These are phyloP conservation scores for Diplodia corticola DNA, from an alignment of 2,329 filamentous ascomycete genomes.

Conservation along the genomic window DNA sequence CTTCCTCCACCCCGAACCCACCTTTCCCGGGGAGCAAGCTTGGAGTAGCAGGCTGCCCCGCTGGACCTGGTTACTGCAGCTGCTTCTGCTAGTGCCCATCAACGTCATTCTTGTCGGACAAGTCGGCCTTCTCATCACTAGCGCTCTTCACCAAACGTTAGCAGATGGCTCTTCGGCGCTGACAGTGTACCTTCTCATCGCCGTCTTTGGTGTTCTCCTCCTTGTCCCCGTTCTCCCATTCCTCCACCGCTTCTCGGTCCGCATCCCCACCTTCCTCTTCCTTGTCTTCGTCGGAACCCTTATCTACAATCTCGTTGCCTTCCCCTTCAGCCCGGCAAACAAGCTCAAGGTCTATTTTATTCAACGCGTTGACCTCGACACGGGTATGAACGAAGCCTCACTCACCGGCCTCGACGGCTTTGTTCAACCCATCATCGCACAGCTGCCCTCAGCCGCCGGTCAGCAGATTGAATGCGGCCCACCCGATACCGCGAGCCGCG, in stretches of 20 bases:
- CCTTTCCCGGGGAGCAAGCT: slow-evolving; percentile 62
- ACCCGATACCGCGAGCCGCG: slow-evolving; percentile 44
- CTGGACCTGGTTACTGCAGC: slow-evolving; percentile 87
- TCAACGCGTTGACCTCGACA: slow-evolving; percentile 74
- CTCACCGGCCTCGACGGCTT: slow-evolving; percentile 40
- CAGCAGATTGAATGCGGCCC: slow-evolving; percentile 49
- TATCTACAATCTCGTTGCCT: slow-evolving; percentile 81
- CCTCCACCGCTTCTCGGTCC: slow-evolving; percentile 80
- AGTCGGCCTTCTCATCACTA: slow-evolving; percentile 69
- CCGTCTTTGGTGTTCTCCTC: slow-evolving; percentile 67
- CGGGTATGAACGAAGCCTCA: slow-evolving; percentile 67
- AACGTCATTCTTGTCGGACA: slow-evolving; percentile 76
- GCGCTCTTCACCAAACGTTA: slow-evolving; percentile 75
- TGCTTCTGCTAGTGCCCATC: slow-evolving; percentile 76
- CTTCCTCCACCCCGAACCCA: background rate
- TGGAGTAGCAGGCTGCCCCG: slow-evolving; percentile 80
- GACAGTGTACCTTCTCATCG: slow-evolving; percentile 69
- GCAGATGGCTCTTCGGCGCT: slow-evolving; percentile 77
- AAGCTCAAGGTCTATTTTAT: slow-evolving; percentile 86
- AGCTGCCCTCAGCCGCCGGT: slow-evolving; percentile 70
- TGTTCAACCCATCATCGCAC: slow-evolving; percentile 59
- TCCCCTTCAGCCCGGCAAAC: slow-evolving; percentile 80
- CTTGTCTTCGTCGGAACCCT: slow-evolving; percentile 72
- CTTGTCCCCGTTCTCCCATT: slow-evolving; percentile 79
- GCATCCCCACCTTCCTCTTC: slow-evolving; percentile 76